Evolutionary conservation across 176 grass and related monocot species (phyloP), one percentile per base, ranked within the genome.

Genomic region (Typha latifolia): DNA sequence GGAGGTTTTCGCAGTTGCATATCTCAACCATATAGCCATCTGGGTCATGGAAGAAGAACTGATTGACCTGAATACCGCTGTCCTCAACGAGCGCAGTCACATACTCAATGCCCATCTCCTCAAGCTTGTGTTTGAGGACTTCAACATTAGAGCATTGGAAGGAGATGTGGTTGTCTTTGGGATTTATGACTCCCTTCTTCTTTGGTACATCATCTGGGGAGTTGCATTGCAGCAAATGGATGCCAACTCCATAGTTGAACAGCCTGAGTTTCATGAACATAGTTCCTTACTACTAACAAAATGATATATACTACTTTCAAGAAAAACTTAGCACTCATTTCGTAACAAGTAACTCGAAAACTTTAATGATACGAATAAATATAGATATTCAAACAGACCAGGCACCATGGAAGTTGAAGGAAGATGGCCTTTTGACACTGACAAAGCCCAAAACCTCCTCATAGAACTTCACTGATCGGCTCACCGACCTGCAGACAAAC

Each of bases 1-100:
- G 72, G 13, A 90, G 81, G 78, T 89, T 95, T 83, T 95, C 86
- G 48, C 80, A 84, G 78, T 95, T 95, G 77, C 86, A 86, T 69
- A 95, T 95, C 78, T 84, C 90, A 24, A 90, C 83, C 86, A 87
- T 90, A 69, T 89, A 95, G 5, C 81, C 83, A 32, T 90, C 81
- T 12, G 80, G 90, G 79, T 90, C 90, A 24, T 82, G 83, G 74
- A 95, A 87, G 53, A 59, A 65, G 63, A 65, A 29, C 31, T 65
- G 63, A 65, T 65, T 29, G 37, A 65, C 63, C 63, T 18, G 27
- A 19, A 65, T 65, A 6, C 32, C 63, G 32, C 63, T 20, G 16
- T 65, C 63, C 63, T 65, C 63, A 2, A 65, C 63, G 14, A 65
- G 16, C 14, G 63, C 63, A 0, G 63, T 65, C 32, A 65, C 63